These are phyloP conservation scores for Trametes hirsuta DNA, from an alignment of 1,284 basidiomycete genomes.

Conservation along the genomic window DNA sequence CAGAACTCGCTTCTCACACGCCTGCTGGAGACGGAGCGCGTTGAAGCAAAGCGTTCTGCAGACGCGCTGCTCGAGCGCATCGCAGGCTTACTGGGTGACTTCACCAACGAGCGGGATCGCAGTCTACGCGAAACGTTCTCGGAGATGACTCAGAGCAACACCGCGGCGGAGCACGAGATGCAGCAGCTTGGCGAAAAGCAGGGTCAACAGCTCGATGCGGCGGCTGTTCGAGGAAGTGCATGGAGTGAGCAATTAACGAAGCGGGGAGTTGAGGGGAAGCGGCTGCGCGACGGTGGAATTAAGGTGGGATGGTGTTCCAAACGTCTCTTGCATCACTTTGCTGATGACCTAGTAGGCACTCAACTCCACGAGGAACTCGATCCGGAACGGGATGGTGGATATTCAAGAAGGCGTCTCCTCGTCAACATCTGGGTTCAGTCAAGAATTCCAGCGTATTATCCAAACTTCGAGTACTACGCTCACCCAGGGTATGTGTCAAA, in stretches of 20 bases:
- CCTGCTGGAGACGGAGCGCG: conserved; percentile 69
- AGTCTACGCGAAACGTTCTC: conserved; percentile 66
- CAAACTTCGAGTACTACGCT: conserved; percentile 48
- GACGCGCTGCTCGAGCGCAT: conserved; percentile 76
- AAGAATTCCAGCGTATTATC: conserved; percentile 54
- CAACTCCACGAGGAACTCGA: conserved; percentile 40
- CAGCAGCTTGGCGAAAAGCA: conserved; percentile 52
- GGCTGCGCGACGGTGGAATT: conserved; percentile 57
- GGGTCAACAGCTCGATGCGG: conserved; percentile 45
- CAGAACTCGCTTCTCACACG: conserved; percentile 74
- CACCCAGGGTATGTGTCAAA: conserved; percentile 45
- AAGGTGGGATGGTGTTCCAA: conserved; percentile 48
- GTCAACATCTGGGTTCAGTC: conserved; percentile 55
- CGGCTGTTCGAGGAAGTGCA: conserved; percentile 44
- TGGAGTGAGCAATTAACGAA: conserved; percentile 48
- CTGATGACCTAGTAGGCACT: conserved; percentile 42
- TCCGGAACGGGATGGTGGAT: conserved; percentile 48
- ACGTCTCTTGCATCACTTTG: background rate
- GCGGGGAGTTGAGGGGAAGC: conserved; percentile 54
- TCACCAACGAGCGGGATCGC: conserved; percentile 69
- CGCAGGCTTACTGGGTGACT: conserved; percentile 71
- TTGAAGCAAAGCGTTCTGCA: conserved; percentile 66
- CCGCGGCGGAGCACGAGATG: conserved; percentile 55
- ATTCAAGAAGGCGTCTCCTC: conserved; percentile 50
- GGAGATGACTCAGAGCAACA: conserved; percentile 59